Evolutionary conservation across 2,329 filamentous ascomycete species (phyloP).

Genomic region (Colletotrichum musae): DNA sequence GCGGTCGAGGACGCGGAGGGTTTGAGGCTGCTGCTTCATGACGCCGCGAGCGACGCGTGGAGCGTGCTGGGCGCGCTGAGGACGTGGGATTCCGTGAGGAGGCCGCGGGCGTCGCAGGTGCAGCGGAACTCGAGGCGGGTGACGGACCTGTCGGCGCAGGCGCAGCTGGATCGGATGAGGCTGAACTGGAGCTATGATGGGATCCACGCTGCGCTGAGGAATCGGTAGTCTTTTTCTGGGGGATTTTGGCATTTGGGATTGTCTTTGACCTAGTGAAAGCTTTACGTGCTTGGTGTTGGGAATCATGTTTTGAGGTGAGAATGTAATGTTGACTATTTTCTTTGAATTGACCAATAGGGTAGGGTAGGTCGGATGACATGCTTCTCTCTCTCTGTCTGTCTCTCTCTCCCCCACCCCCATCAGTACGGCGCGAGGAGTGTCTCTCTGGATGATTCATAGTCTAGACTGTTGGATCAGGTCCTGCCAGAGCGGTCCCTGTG

Average conservation of each 20-base stretch:
- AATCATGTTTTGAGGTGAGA: too few relatives aligned
- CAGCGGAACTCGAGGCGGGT: conserved; percentile 35
- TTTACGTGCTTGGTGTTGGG: too few relatives aligned
- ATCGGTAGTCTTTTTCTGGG: neutral
- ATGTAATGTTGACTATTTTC: too few relatives aligned
- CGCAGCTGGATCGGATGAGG: conserved; percentile 34
- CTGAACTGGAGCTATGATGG: conserved; percentile 36
- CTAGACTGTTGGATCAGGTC: neutral
- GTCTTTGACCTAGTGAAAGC: too few relatives aligned
- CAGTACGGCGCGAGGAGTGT: too few relatives aligned
- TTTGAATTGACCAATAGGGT: too few relatives aligned
- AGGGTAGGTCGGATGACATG: too few relatives aligned
- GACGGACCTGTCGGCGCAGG: conserved; percentile 31
- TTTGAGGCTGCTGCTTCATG: conserved; percentile 24
- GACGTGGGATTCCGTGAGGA: conserved; percentile 33
- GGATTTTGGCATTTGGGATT: too few relatives aligned
- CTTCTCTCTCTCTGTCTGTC: too few relatives aligned
- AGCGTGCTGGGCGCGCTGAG: conserved; percentile 10
- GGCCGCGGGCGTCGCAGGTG: conserved; percentile 37
- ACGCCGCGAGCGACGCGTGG: neutral
- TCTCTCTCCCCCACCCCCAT: too few relatives aligned
- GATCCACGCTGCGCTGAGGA: conserved; percentile 32
- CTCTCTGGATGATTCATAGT: neutral
- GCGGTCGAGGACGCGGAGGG: conserved; percentile 38
- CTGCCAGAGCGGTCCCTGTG: neutral